A percentile compares a stretch with the other conserved stretches of the same genome.
Evolutionary conservation across 2,329 filamentous ascomycete species (phyloP).

Genomic region (Pseudonectria buxi): DNA sequence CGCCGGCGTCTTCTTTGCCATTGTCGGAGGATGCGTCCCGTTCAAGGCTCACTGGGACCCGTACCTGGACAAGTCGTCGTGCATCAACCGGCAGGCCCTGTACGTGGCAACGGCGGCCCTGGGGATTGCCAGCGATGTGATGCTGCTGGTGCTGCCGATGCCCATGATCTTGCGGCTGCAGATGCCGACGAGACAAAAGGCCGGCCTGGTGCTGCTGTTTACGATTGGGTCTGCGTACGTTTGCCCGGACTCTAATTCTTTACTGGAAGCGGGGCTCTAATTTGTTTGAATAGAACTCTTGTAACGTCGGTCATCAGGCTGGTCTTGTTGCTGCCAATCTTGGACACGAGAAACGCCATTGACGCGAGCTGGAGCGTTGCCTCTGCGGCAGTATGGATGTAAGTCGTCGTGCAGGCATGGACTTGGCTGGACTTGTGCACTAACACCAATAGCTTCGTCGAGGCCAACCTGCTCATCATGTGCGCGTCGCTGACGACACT

Average conservation of each 20-base stretch:
- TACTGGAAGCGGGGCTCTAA: conserved; percentile 1
- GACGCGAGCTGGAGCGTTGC: conserved; percentile 29
- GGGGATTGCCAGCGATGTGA: conserved; percentile 41
- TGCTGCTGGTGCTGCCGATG: conserved; percentile 40
- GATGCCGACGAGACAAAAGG: conserved; percentile 39
- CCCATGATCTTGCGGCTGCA: conserved; percentile 38
- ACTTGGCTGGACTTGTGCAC: too few relatives aligned
- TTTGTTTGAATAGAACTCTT: conserved; percentile 22
- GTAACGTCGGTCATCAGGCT: conserved; percentile 30
- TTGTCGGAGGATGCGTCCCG: conserved; percentile 33
- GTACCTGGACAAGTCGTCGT: conserved; percentile 26
- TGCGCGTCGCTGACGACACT: conserved; percentile 32
- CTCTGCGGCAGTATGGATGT: conserved; percentile 24
- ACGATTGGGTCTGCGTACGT: conserved; percentile 33
- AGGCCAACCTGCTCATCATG: conserved; percentile 30
- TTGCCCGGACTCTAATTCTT: too few relatives aligned
- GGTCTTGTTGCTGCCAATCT: conserved; percentile 22
- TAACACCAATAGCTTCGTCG: conserved; percentile 24
- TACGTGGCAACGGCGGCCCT: conserved; percentile 32
- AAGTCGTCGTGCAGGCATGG: conserved; percentile 8
- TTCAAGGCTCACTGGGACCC: conserved; percentile 26
- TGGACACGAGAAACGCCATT: conserved; percentile 3
- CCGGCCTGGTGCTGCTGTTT: conserved; percentile 38
- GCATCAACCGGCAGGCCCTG: conserved; percentile 29
- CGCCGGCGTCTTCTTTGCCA: conserved; percentile 25